phyloP scores from a whole-genome alignment of 371 early-diverging fungal genomes.

The Apophysomyces sp. region DNA sequence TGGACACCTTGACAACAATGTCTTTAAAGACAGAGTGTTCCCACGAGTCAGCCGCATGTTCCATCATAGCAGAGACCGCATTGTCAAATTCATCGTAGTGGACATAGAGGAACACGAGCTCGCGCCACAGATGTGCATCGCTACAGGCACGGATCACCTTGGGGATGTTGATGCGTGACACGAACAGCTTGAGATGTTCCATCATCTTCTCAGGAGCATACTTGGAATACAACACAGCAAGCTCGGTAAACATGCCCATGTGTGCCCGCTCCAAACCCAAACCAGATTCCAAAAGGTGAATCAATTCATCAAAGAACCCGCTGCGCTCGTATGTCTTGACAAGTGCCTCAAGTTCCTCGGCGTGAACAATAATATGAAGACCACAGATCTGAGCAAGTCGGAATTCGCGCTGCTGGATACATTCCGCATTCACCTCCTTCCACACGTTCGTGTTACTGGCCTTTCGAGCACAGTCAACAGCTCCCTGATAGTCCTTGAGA shows the following conservation, averaged over 20 bases:
- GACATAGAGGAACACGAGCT: slow-evolving; percentile 95
- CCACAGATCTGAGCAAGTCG: slow-evolving; percentile 97
- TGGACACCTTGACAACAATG: slow-evolving; percentile 92
- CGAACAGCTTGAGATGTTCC: slow-evolving; percentile 95
- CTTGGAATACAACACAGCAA: slow-evolving; percentile 94
- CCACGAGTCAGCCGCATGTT: slow-evolving; percentile 89
- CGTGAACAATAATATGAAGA: slow-evolving; percentile 92
- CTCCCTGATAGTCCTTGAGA: slow-evolving; percentile 91
- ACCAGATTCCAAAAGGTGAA: slow-evolving; percentile 87
- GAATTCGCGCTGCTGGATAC: slow-evolving; percentile 92
- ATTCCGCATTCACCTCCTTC: slow-evolving; percentile 96
- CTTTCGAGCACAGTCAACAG: slow-evolving; percentile 97
- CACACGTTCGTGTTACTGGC: slow-evolving; percentile 97
- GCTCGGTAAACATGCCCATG: slow-evolving; percentile 99
- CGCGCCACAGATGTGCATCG: slow-evolving; percentile 93
- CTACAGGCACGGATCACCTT: slow-evolving; percentile 96
- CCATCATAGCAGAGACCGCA: slow-evolving; percentile 92
- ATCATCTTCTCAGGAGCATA: slow-evolving; percentile 92
- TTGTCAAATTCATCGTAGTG: slow-evolving; percentile 98
- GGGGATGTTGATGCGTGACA: slow-evolving; percentile 96
- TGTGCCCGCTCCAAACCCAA: slow-evolving; percentile 96
- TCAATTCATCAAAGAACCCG: slow-evolving; percentile 90
- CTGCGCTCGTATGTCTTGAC: slow-evolving; percentile 84
- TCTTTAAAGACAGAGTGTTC: slow-evolving; percentile 97
- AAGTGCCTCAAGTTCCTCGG: slow-evolving; percentile 92